A percentile compares a stretch with the other conserved stretches of the same genome.
phyloP scores from a whole-genome alignment of 495 filamentous ascomycete genomes.

The Xylaria venustula region DNA sequence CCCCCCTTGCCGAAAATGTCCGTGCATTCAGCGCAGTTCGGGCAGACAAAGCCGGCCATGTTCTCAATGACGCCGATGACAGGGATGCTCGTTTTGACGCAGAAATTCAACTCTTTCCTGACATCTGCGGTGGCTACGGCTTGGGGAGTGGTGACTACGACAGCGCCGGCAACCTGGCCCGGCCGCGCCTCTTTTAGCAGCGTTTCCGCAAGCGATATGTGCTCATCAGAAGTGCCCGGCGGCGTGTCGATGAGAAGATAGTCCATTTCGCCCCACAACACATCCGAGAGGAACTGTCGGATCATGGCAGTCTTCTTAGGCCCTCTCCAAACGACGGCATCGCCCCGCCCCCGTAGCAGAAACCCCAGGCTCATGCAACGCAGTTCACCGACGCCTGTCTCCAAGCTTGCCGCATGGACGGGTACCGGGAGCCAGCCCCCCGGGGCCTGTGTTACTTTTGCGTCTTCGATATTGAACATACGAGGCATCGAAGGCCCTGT shows the following conservation, averaged over 20 bases:
- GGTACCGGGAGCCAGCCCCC: constrained; percentile 87
- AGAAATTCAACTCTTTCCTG: constrained; percentile 95
- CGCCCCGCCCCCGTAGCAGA: constrained; percentile 74
- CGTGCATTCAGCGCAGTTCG: constrained; percentile 89
- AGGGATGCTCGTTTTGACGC: constrained; percentile 75
- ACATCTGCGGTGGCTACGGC: constrained; percentile 92
- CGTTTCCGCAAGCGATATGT: constrained; percentile 90
- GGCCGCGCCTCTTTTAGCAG: constrained; percentile 63
- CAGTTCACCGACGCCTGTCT: constrained; percentile 60
- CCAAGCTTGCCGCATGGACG: constrained; percentile 60
- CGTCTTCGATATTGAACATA: constrained; percentile 82
- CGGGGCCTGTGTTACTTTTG: constrained; percentile 85
- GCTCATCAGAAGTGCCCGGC: constrained; percentile 94
- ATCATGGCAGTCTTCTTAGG: constrained; percentile 99
- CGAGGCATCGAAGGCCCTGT: constrained; percentile 96
- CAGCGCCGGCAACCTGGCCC: constrained; percentile 69
- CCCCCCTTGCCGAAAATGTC: constrained; percentile 90
- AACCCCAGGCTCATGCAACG: constrained; percentile 93
- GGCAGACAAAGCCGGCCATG: constrained; percentile 96
- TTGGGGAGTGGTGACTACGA: constrained; percentile 95
- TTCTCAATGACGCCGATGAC: constrained; percentile 94
- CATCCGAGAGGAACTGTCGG: constrained; percentile 88
- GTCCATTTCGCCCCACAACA: constrained; percentile 84
- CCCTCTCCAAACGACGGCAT: constrained; percentile 94
- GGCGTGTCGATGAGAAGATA: constrained; percentile 95